Conservation (phyloP, 345 rosid species). For the Citrus glauca region DNA sequence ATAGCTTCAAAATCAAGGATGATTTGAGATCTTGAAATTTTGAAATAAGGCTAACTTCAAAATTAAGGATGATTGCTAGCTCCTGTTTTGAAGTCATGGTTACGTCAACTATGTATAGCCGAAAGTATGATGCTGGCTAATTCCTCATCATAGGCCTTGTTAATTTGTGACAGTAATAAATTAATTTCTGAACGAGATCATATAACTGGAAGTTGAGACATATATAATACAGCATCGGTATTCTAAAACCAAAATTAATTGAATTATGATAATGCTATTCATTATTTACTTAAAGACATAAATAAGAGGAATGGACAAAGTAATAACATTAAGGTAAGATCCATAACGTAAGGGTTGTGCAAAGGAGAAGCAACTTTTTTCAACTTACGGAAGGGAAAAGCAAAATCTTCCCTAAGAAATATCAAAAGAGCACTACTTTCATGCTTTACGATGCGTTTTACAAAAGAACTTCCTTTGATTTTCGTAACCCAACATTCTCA, state of each 20-base stretch:
- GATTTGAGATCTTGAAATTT: background rate
- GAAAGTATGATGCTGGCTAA: background rate
- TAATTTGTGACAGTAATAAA: too few relatives aligned
- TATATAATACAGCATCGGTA: background rate
- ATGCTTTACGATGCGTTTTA: conserved; percentile 37
- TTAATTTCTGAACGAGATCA: background rate
- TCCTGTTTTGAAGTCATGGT: conserved; percentile 8
- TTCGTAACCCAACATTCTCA: conserved; percentile 44
- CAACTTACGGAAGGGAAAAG: conserved; percentile 41
- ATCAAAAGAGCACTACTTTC: conserved; percentile 44
- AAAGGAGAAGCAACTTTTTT: conserved; percentile 54
- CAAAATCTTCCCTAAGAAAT: conserved; percentile 41
- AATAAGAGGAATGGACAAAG: background rate
- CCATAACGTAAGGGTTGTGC: conserved; percentile 45
- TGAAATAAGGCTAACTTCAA: background rate
- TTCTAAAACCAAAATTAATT: background rate
- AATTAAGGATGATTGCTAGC: background rate
- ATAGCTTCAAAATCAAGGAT: background rate
- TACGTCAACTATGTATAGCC: background rate
- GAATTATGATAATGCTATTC: background rate
- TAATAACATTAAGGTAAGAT: conserved; percentile 22
- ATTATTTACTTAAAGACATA: background rate
- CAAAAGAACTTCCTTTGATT: conserved; percentile 36
- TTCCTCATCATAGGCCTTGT: background rate
- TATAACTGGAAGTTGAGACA: background rate